These are phyloP conservation scores for Turritis glabra DNA, from an alignment of 345 rosid species.

Conservation along the genomic window DNA sequence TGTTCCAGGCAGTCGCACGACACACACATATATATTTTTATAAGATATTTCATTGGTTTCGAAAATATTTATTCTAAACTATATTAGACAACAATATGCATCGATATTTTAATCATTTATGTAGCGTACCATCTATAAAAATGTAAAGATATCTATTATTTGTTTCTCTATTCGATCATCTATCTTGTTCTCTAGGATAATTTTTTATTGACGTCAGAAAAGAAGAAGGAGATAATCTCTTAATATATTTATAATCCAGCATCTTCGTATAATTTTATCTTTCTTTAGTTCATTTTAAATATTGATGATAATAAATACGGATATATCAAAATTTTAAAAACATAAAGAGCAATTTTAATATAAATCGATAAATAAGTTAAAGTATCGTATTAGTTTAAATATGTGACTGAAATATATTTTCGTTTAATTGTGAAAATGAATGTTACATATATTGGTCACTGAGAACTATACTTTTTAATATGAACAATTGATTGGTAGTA, in stretches of 20 bases:
- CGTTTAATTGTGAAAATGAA: neutral
- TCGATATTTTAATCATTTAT: neutral
- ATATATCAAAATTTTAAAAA: too few species aligned
- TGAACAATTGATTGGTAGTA: slow-evolving; percentile 7
- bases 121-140: too few species aligned
- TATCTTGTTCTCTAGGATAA: neutral
- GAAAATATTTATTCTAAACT: neutral
- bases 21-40: neutral
- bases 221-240: neutral
- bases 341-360: neutral
- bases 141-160: neutral
- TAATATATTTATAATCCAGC: neutral
- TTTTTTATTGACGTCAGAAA: neutral
- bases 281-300: neutral
- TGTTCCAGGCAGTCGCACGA: slow-evolving; percentile 21
- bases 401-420: neutral
- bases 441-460: too few species aligned
- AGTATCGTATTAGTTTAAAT: too few species aligned
- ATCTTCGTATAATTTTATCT: neutral
- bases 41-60: neutral
- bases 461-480: neutral
- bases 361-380: neutral
- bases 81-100: neutral
- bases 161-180: neutral
- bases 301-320: too few species aligned